Conservation (phyloP, 768 basidiomycete genomes). For the Leccinellum luteum region DNA sequence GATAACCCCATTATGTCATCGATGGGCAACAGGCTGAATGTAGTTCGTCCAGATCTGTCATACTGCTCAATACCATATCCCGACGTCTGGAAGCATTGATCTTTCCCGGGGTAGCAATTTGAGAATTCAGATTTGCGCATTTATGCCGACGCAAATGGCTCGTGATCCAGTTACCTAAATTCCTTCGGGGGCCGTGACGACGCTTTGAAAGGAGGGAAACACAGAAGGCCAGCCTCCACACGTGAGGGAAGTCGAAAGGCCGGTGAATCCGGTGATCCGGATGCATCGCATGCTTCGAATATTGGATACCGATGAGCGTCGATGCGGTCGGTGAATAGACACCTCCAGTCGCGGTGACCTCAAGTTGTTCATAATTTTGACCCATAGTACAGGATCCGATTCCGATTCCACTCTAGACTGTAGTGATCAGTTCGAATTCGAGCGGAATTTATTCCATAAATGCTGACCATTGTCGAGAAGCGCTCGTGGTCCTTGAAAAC, state of each 20-base stretch:
- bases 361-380: background rate
- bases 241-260: background rate
- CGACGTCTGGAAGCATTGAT: background rate
- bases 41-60: background rate
- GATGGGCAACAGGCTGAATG: too few species aligned
- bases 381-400: background rate
- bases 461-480: background rate
- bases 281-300: background rate
- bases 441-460: too few species aligned
- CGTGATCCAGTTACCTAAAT: background rate
- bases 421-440: background rate
- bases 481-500: background rate
- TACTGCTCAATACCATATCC: background rate
- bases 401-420: too few species aligned
- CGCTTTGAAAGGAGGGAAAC: background rate
- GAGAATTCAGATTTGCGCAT: background rate
- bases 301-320: background rate
- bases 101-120: background rate
- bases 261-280: background rate
- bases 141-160: background rate
- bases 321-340: background rate
- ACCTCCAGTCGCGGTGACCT: background rate
- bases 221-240: too few species aligned
- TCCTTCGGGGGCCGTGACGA: background rate
- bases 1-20: too few species aligned